Conservation (phyloP, 176 grass and related monocot species). For the Paspalum notatum region DNA sequence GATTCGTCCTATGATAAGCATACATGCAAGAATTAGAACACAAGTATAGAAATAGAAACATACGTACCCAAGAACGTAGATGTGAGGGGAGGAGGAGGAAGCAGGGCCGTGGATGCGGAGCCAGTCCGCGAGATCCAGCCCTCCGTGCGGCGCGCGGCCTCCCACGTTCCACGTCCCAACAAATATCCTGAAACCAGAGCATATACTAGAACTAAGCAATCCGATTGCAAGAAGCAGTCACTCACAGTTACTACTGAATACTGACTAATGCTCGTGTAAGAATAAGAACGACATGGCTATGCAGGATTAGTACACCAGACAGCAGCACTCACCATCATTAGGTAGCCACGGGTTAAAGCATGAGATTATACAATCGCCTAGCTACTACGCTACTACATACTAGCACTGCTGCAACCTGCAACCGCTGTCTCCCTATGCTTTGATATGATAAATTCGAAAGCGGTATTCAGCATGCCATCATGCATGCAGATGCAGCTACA, state of each 20-base stretch:
- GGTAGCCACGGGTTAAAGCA: not conserved
- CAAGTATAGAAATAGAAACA: not conserved
- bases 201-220: too few species aligned
- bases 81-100: constrained; percentile 58
- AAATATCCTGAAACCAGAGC: constrained; percentile 49
- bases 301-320: too few species aligned
- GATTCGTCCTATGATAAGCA: too few species aligned
- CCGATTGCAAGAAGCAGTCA: not conserved
- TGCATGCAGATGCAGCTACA: too few species aligned
- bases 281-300: too few species aligned
- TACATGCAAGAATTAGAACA: too few species aligned
- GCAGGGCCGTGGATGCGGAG: constrained; percentile 34
- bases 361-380: constrained; percentile 7
- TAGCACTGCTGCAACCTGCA: constrained; percentile 12
- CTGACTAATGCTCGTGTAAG: too few species aligned
- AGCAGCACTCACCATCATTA: constrained; percentile 9
- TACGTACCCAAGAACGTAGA: constrained; percentile 94
- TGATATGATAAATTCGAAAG: too few species aligned
- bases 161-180: constrained; percentile 97
- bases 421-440: too few species aligned
- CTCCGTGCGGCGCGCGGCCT: constrained; percentile 58
- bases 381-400: not conserved
- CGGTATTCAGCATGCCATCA: too few species aligned
- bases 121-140: constrained; percentile 69
- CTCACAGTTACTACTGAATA: not conserved